Percentiles rank a stretch among this genome's conserved stretches.
phyloP scores from a whole-genome alignment of 176 grass and related monocot species.

The Oryza australiensis region DNA sequence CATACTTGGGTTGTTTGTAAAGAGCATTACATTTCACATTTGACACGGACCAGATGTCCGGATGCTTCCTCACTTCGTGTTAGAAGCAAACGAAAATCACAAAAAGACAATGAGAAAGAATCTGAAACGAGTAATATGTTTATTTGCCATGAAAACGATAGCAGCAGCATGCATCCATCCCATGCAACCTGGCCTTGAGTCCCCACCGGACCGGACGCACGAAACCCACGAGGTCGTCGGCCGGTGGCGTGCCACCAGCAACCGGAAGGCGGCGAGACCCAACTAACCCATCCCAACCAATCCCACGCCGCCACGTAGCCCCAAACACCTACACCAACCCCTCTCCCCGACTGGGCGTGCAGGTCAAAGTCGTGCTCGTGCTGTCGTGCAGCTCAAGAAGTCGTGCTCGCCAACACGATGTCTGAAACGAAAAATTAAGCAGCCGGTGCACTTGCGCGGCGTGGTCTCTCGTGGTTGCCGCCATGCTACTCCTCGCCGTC shows the following conservation, averaged over 20 bases:
- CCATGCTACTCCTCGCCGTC: neutral
- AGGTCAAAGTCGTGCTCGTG: constrained; percentile 11
- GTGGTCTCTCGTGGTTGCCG: neutral
- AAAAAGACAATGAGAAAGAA: neutral
- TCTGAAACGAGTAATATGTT: neutral
- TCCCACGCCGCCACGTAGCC: neutral
- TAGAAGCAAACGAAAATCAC: neutral
- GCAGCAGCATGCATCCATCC: too few species aligned
- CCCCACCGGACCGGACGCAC: neutral
- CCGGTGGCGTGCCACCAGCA: neutral
- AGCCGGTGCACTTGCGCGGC: neutral
- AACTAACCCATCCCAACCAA: neutral
- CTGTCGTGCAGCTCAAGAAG: constrained; percentile 3
- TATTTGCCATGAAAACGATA: neutral
- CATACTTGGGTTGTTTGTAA: neutral
- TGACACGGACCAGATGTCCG: neutral
- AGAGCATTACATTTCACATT: neutral
- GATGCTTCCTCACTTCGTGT: neutral
- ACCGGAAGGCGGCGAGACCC: neutral
- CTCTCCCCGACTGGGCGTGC: neutral
- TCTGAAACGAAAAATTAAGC: neutral
- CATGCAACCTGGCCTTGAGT: too few species aligned
- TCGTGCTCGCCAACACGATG: neutral
- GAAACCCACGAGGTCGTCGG: neutral
- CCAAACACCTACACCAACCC: neutral